Evolutionary conservation across 176 grass and related monocot genomes (phyloP), one percentile per base, ranked within the genome.

Genomic region (Lolium rigidum): DNA sequence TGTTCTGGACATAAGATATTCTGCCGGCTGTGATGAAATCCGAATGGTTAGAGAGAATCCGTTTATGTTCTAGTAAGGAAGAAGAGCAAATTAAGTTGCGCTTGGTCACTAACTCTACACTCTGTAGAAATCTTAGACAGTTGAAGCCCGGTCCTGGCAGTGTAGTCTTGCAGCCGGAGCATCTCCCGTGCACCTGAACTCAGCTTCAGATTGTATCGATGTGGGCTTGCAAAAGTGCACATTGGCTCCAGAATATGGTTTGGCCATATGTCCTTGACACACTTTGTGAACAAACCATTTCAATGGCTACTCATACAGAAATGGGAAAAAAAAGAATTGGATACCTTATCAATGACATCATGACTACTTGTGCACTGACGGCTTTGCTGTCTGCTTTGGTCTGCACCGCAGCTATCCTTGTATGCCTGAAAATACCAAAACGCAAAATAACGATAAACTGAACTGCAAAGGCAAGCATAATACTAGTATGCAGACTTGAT

Each of bases 211-310:
- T 37, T 62, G 37, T 68, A 7, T 28, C 24, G 56, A 26, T 11
- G 67, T 39, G 81, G 84, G 51, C 76, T 91, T 7, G 85, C 81
- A n/a, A 87, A 80, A 74, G 76, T 11, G 11, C 89, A 91, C 7
- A 52, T n/a, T 1, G 85, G 89, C 68, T 91, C 89, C 68, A 91
- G 69, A 51, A 87, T 26, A 22, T 91, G 85, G 48, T 87, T 87
- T 1, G 31, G 1, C 26, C 14, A 80, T 57, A 91, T 59, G 26
- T 73, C 68, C 77, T 91, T 80, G 38, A 70, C 70, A 75, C 81
- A 91, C 89, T 91, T 68, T 2, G 67, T n/a, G 79, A 48, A 58
- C 38, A 31, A 9, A 49, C 0, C 18, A 47, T 79, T 56, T 74
- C 17, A 49, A 1, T 15, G 43, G 85, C 83, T 39, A 83, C 63